Evolutionary conservation across 768 basidiomycete species (phyloP).

Genomic region (Pleurotus sapidus): DNA sequence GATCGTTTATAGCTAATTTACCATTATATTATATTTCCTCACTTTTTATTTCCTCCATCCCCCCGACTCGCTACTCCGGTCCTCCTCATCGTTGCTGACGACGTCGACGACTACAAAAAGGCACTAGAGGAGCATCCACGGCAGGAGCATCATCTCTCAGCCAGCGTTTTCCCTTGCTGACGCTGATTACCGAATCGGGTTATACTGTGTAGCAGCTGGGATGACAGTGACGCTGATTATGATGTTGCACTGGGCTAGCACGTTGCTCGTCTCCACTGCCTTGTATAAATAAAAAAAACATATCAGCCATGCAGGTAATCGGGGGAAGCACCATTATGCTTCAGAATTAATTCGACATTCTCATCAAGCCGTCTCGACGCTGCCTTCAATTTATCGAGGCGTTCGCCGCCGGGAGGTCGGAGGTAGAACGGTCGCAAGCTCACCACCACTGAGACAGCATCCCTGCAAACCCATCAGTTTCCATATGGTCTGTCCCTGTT

Average conservation of each 20-base stretch:
- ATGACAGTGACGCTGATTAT: not conserved
- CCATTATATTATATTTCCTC: not conserved
- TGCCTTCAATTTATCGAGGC: not conserved
- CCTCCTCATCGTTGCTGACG: not conserved
- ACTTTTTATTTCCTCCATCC: not conserved
- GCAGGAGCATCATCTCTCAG: not conserved
- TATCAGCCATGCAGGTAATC: too few relatives aligned
- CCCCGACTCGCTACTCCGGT: not conserved
- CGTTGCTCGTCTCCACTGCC: too few relatives aligned
- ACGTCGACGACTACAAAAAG: not conserved
- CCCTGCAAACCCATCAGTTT: not conserved
- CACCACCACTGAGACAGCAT: not conserved
- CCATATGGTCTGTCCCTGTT: not conserved
- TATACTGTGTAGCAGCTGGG: not conserved
- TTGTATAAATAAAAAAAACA: too few relatives aligned
- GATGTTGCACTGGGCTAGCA: not conserved
- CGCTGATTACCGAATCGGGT: not conserved
- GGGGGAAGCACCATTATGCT: too few relatives aligned
- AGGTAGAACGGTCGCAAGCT: constrained; percentile 2
- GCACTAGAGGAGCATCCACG: not conserved
- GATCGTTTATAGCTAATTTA: constrained; percentile 1
- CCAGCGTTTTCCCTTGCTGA: not conserved
- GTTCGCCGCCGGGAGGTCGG: not conserved
- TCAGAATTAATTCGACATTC: too few relatives aligned
- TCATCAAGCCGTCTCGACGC: not conserved